Evolutionary conservation across 345 rosid species (phyloP), one percentile per base, ranked within the genome.

Genomic region (Salix koriyanagi): DNA sequence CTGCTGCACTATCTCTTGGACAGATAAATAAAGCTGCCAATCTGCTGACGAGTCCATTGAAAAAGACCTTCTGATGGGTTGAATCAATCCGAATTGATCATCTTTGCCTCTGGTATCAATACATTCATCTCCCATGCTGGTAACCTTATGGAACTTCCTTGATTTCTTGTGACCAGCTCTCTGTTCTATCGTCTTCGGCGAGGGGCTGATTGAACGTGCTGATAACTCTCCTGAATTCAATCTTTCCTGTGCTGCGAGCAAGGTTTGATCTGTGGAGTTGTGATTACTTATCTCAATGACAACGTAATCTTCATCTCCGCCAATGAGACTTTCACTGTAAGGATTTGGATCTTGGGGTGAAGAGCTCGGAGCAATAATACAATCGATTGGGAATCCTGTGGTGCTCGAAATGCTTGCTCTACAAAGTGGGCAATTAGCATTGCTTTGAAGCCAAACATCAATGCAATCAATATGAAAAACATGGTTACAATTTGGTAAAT

Each of bases 381-480:
- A 77, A 41, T 84, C 83, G 9, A 72, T 48, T 41, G 79, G 84
- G 79, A 77, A 84, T 69, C 82, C 78, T 21, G 81, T 23, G 0
- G 76, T 67, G 67, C 81, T 76, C 10, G 97, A 94, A 86, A 94
- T 84, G 60, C 89, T 89, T 14, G 93, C 85, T 77, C 99, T 81
- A 79, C 99, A 94, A 62, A 94, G 83, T 5, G 99, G 99, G 73
- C 99, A 94, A 70, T 91, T 94, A 1, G 94, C 91, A 73, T 91
- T 91, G 88, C 73, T 88, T 78, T 93, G 99, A 56, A 95, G 97
- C 97, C 99, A 95, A 67, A 90, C 78, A 80, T 93, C 99, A 65
- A 95, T 91, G 85, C 97, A 95, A 71, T 95, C 97, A 2, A 95
- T 90, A 71, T 95, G 99, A 61, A 95, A 95, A 56, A 91, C 88